Evolutionary conservation across 495 filamentous ascomycete species (phyloP), one percentile per base, ranked within the genome.

Genomic region (Amniculicola lignicola): DNA sequence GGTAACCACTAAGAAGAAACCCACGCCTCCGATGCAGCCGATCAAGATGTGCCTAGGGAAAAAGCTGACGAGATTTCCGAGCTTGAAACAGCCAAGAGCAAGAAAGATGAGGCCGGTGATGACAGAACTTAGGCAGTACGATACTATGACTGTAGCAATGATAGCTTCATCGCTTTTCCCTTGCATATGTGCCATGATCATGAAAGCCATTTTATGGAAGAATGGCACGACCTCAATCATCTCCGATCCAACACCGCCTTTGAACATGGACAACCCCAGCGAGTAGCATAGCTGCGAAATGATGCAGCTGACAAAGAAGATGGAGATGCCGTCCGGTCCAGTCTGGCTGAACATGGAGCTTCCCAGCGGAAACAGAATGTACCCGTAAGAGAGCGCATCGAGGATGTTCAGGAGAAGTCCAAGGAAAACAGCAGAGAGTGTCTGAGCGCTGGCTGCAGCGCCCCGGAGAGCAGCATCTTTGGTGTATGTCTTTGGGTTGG

Each of bases 151-250:
- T 0, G 93, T 98, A 22, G 93, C 90, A 44, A 96, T 79, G 24
- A 97, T 87, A 2, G 89, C 84, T 54, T 91, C 81, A 1, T 86
- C 83, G 35, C 93, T 86, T 29, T 91, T 83, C 61, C 85, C 81
- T 4, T 90, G 89, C 39, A 97, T 83, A 23, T 77, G 74, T 21
- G 75, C 72, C 62, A 96, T 81, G 56, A 97, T 95, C 10, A 86
- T 90, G 65, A 86, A 86, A 0, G 92, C 90, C 92, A 96, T 97
- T 63, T 89, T 91, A 67, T 96, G 92, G 66, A 96, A 96, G 71
- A 96, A 97, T 2, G 92, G 92, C 5, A 97, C 90, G 6, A 97
- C 90, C 74, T 97, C 92, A 54, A 97, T 97, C 85, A 97, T 86
- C 67, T 97, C 93, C n/a, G 91, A 96, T 19, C 93, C 93, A 62